These are phyloP conservation scores for Pythium pyrilobum DNA, from an alignment of 352 stramenopile genomes.

Conservation along the genomic window DNA sequence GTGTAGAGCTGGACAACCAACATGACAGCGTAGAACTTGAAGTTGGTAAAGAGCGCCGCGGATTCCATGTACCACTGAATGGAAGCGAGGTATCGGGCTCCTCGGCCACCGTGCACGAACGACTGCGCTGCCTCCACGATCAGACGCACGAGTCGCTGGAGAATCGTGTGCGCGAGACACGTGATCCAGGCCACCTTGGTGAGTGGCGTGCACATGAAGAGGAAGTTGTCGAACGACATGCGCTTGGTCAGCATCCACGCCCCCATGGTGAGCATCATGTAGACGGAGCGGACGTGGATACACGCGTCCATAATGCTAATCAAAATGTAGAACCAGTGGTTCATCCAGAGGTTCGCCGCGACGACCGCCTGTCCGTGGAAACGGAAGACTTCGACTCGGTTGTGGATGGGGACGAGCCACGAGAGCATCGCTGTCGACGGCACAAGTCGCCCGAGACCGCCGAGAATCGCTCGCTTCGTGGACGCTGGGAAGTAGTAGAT, in stretches of 20 bases:
- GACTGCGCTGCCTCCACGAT: background rate
- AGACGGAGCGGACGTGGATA: constrained; percentile 2
- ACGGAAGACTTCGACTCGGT: constrained; percentile 21
- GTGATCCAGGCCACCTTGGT: constrained; percentile 18
- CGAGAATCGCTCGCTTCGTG: background rate
- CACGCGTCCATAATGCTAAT: constrained; percentile 13
- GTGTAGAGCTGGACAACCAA: constrained; percentile 1
- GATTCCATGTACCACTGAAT: constrained; percentile 4
- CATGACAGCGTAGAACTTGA: constrained; percentile 6
- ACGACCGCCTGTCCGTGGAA: constrained; percentile 1
- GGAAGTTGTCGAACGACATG: constrained; percentile 12
- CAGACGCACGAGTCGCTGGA: background rate
- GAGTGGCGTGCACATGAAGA: constrained; percentile 15
- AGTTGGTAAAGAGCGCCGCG: background rate
- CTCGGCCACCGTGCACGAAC: background rate
- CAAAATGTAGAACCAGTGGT: constrained; percentile 19
- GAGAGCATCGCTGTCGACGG: constrained; percentile 18
- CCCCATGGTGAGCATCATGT: constrained; percentile 14
- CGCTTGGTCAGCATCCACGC: constrained; percentile 18
- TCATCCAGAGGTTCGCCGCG: constrained; percentile 17
- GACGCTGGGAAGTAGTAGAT: constrained; percentile 16
- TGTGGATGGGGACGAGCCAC: background rate
- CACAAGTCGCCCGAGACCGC: background rate
- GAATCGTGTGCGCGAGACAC: constrained; percentile 13
- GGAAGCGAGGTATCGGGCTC: background rate